Percentiles rank a stretch among this genome's conserved stretches.
phyloP scores from a whole-genome alignment of 108 stramenopile species.

The Nannochloropsis salina region DNA sequence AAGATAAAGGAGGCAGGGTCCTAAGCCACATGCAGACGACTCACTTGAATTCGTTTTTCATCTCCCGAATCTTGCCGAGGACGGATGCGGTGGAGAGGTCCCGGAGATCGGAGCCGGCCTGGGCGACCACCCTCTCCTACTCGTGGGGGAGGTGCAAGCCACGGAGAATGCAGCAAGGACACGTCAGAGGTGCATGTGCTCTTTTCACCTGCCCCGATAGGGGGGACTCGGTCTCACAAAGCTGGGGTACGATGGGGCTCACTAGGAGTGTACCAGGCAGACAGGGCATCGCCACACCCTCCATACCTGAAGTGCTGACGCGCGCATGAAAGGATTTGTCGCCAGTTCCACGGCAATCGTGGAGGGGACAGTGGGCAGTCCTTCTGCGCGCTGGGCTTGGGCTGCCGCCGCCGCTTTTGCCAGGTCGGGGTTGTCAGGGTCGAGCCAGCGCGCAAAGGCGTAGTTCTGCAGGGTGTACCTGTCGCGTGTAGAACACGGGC shows the following conservation, averaged over 20 bases:
- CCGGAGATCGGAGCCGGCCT: slow-evolving; percentile 22
- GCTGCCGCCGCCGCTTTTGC: slow-evolving; percentile 24
- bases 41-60: slow-evolving; percentile 32
- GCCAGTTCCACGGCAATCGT: slow-evolving; percentile 60
- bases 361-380: slow-evolving; percentile 51
- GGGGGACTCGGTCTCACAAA: no score
- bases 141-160: background rate
- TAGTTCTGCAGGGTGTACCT: slow-evolving; percentile 65
- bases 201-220: no score
- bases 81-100: background rate
- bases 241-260: no score
- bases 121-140: slow-evolving; percentile 25
- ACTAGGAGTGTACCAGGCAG: no score
- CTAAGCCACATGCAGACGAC: no score
- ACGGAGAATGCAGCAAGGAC: no score
- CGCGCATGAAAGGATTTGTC: slow-evolving; percentile 67
- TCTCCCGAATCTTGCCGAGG: slow-evolving; percentile 28
- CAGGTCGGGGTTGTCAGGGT: slow-evolving; percentile 57
- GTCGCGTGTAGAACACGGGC: background rate
- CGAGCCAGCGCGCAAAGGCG: slow-evolving; percentile 56
- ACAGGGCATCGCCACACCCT: no score
- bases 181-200: no score
- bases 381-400: slow-evolving; percentile 20
- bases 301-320: background rate
- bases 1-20: no score